Percentiles rank a stretch among this genome's conserved stretches.
phyloP scores from a whole-genome alignment of 352 stramenopile species.

The Pythium aristosporum region DNA sequence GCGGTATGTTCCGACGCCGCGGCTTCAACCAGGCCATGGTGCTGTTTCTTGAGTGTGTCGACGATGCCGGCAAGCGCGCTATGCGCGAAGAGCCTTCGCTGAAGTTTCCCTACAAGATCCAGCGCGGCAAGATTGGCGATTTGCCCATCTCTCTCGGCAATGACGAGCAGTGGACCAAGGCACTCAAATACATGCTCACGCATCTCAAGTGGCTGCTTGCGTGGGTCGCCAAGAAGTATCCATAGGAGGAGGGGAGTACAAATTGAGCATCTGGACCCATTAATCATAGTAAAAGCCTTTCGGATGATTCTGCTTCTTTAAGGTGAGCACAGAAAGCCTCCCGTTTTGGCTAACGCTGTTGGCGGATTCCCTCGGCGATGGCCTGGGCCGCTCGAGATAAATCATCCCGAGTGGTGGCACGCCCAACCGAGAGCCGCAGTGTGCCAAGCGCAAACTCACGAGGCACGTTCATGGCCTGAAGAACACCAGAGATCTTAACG shows the following conservation, averaged over 20 bases:
- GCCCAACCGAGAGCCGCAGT: constrained; percentile 93
- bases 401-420: constrained; percentile 87
- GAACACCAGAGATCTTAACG: constrained; percentile 86
- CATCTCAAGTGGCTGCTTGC: constrained; percentile 91
- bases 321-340: neutral
- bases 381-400: constrained; percentile 80
- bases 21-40: constrained; percentile 92
- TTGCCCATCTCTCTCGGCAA: constrained; percentile 85
- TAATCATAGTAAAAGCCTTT: constrained; percentile 8
- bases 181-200: constrained; percentile 80
- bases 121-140: constrained; percentile 89
- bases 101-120: constrained; percentile 90
- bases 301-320: neutral
- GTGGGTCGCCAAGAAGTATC: constrained; percentile 89
- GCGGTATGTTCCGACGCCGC: constrained; percentile 83
- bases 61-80: constrained; percentile 80
- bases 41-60: constrained; percentile 89
- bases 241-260: constrained; percentile 14
- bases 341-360: constrained; percentile 27
- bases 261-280: neutral
- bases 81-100: constrained; percentile 88
- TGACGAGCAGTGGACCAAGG: constrained; percentile 91
- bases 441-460: constrained; percentile 90
- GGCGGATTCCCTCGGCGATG: constrained; percentile 64
- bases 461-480: constrained; percentile 92